phyloP scores from a whole-genome alignment of 148 eudicot species.

The Persicaria tinctoria region DNA sequence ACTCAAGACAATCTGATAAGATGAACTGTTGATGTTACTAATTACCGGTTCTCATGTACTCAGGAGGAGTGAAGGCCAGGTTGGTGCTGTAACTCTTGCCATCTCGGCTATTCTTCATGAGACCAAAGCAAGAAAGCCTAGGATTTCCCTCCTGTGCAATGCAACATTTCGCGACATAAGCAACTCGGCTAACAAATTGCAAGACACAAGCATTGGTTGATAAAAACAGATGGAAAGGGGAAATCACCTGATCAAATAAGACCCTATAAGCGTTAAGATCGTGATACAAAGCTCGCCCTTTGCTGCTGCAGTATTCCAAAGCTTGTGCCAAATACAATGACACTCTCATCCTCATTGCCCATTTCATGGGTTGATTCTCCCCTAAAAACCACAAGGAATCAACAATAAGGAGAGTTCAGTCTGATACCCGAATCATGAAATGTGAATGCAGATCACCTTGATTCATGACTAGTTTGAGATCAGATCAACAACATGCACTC shows the following conservation, averaged over 20 bases:
- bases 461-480: neutral
- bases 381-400: conserved; percentile 25
- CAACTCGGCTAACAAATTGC: neutral
- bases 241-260: conserved; percentile 15
- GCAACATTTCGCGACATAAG: neutral
- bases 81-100: conserved; percentile 77
- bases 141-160: conserved; percentile 49
- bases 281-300: conserved; percentile 19
- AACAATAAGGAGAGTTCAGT: neutral
- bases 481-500: neutral
- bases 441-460: neutral
- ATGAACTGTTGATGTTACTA: too few species aligned
- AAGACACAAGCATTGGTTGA: neutral
- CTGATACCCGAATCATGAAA: neutral
- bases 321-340: conserved; percentile 40
- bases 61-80: conserved; percentile 74
- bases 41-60: conserved; percentile 63
- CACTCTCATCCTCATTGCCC: conserved; percentile 76
- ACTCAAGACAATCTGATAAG: neutral
- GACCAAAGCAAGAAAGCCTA: conserved; percentile 70
- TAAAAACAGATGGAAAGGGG: neutral
- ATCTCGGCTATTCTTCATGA: conserved; percentile 76
- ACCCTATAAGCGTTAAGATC: conserved; percentile 20
- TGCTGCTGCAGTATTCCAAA: conserved; percentile 17
- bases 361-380: conserved; percentile 66